These are phyloP conservation scores for Trametes sp. DNA, from an alignment of 1,284 basidiomycete genomes.

Conservation along the genomic window DNA sequence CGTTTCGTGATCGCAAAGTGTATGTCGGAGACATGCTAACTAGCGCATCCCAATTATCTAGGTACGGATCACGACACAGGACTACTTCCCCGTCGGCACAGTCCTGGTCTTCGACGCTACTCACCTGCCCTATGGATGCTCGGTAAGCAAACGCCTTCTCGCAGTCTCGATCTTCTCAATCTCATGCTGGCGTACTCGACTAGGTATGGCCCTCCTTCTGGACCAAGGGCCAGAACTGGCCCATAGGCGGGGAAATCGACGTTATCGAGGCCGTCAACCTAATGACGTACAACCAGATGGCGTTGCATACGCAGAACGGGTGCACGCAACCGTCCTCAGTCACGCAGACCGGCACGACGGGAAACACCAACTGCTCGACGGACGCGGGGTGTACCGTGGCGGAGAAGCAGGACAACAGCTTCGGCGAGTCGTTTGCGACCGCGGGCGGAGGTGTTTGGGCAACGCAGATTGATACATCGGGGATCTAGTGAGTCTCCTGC, in stretches of 20 bases:
- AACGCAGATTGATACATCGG: slow-evolving; percentile 62
- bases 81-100: slow-evolving; percentile 58
- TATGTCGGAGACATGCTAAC: too few relatives aligned
- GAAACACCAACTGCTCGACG: slow-evolving; percentile 50
- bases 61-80: slow-evolving; percentile 59
- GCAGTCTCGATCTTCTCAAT: too few relatives aligned
- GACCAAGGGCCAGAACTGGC: slow-evolving; percentile 63
- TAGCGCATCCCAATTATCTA: slow-evolving; percentile 32
- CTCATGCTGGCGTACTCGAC: not conserved
- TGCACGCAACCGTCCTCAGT: slow-evolving; percentile 42
- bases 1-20: slow-evolving; percentile 30
- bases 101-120: slow-evolving; percentile 67
- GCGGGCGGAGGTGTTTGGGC: slow-evolving; percentile 74
- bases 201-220: slow-evolving; percentile 62
- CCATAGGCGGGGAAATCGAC: slow-evolving; percentile 63
- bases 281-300: slow-evolving; percentile 55
- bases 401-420: slow-evolving; percentile 60
- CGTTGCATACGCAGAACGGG: slow-evolving; percentile 54
- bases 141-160: slow-evolving; percentile 43
- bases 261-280: slow-evolving; percentile 57
- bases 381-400: slow-evolving; percentile 61
- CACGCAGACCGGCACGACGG: slow-evolving; percentile 48
- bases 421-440: slow-evolving; percentile 57
- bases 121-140: slow-evolving; percentile 67
- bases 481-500: slow-evolving; percentile 40